phyloP scores from a whole-genome alignment of 306 rosid species.

The Phaseolus lunatus region DNA sequence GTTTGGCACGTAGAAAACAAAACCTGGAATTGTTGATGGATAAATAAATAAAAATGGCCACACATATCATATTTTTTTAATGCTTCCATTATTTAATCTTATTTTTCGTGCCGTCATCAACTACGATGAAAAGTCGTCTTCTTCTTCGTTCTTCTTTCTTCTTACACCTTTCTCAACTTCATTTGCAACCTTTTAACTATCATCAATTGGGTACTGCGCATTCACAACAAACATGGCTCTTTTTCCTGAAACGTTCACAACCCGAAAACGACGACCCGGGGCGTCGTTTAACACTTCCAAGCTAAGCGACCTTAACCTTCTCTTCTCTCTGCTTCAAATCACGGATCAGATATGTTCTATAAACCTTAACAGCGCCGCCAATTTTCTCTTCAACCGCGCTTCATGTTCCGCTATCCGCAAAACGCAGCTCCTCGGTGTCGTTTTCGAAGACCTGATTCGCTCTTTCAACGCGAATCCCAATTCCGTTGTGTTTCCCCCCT shows the following conservation, averaged over 20 bases:
- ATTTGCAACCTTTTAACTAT: conserved; percentile 6
- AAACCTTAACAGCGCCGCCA: conserved; percentile 30
- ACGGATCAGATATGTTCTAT: conserved; percentile 62
- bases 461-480: background rate
- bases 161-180: background rate
- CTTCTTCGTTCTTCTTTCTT: background rate
- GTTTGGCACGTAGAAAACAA: conserved; percentile 28
- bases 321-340: conserved; percentile 62
- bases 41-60: conserved; percentile 33
- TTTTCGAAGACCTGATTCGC: conserved; percentile 68
- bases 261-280: conserved; percentile 67
- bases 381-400: conserved; percentile 54
- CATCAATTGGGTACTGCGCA: background rate
- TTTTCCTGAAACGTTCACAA: conserved; percentile 57
- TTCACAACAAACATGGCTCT: conserved; percentile 59
- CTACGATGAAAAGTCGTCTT: conserved; percentile 25
- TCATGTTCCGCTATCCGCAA: conserved; percentile 64
- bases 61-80: background rate
- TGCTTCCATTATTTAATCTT: background rate
- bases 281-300: conserved; percentile 65
- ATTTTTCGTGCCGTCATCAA: conserved; percentile 22
- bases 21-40: conserved; percentile 28
- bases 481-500: background rate
- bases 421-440: conserved; percentile 58
- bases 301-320: conserved; percentile 49